phyloP scores from a whole-genome alignment of 768 basidiomycete genomes.

The Trametes villosa region DNA sequence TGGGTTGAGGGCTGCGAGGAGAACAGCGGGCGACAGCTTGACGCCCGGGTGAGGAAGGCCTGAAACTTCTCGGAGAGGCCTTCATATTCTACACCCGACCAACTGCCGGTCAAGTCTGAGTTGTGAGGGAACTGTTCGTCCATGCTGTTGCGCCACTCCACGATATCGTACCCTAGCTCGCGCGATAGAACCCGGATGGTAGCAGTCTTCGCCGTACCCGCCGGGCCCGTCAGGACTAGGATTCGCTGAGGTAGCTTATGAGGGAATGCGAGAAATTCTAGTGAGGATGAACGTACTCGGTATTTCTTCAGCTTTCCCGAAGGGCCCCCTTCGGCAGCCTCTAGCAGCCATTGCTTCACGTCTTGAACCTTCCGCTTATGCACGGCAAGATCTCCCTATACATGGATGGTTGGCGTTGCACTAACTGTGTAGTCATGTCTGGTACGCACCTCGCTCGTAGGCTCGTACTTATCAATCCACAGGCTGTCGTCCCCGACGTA shows the following conservation, averaged over 20 bases:
- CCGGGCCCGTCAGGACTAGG: constrained; percentile 83
- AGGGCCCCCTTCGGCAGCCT: constrained; percentile 72
- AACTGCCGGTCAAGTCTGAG: background rate
- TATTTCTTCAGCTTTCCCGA: constrained; percentile 71
- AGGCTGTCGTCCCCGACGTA: constrained; percentile 17
- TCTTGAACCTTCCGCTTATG: constrained; percentile 81
- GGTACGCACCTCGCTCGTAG: constrained; percentile 31
- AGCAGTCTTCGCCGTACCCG: constrained; percentile 90
- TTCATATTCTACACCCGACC: constrained; percentile 44
- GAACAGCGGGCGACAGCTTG: constrained; percentile 62
- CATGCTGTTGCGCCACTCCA: constrained; percentile 83
- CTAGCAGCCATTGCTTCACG: constrained; percentile 72
- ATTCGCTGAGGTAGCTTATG: constrained; percentile 58
- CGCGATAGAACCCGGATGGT: constrained; percentile 74
- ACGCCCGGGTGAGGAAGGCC: constrained; percentile 73
- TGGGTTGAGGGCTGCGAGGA: constrained; percentile 3
- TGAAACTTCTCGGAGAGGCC: constrained; percentile 69
- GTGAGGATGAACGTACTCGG: constrained; percentile 53
- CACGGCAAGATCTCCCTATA: constrained; percentile 74
- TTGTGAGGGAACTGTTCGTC: constrained; percentile 47
- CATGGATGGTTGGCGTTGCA: background rate
- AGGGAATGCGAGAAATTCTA: background rate
- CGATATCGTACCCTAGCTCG: constrained; percentile 76
- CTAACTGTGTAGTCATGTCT: background rate
- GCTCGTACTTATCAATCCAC: constrained; percentile 42